Base-by-base conservation (phyloP, 2,329 filamentous ascomycete species). In the Hawksworthiomyces lignivorus region DNA sequence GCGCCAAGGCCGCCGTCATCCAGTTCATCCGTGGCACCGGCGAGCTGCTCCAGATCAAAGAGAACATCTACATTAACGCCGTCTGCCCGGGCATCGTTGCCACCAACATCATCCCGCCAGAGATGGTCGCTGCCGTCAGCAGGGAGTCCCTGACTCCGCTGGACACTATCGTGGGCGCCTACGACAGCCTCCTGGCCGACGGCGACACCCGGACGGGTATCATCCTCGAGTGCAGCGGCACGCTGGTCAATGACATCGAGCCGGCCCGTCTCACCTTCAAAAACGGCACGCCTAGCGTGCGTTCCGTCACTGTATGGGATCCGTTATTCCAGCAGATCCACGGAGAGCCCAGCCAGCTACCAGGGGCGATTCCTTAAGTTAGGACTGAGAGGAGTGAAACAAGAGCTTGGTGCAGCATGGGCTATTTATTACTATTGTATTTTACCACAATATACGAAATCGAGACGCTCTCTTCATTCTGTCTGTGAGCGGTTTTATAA, bases 1-100 rank as follows among this genome's bases (percentile, higher is more conserved):
- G 66, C n/a, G 64, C 69, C 7, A 75, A 75, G 49, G 68, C 71
- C 4, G 71, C 63, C 1, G 62, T 70, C 8, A 54, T 62, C 24
- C 54, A 59, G 19, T 69, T 67, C 45, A 58, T 67, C 4, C 61
- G 64, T 10, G 59, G 58, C 2, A 48, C 60, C 28, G 62, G 63
- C 2, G 60, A 58, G 1, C 30, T 69, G 4, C 50, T 69, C 28
- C 63, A 61, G 47, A 48, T 56, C 38, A 70, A 72, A 48, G 68
- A 73, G 31, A 63, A 66, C 34, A 68, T 72, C 35, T 53, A 58
- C n/a, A 61, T 74, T 51, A 73, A 72, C 49, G 61, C 57, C 22
- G 61, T 74, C 5, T 60, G 70, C 44, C 69, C 71, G 0, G 70
- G 69, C 2, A 63, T 66, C 24, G 64, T 72, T 27, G 55, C 57